Evolutionary conservation across 2,329 filamentous ascomycete species (phyloP).

Genomic region (Ciborinia camelliae): DNA sequence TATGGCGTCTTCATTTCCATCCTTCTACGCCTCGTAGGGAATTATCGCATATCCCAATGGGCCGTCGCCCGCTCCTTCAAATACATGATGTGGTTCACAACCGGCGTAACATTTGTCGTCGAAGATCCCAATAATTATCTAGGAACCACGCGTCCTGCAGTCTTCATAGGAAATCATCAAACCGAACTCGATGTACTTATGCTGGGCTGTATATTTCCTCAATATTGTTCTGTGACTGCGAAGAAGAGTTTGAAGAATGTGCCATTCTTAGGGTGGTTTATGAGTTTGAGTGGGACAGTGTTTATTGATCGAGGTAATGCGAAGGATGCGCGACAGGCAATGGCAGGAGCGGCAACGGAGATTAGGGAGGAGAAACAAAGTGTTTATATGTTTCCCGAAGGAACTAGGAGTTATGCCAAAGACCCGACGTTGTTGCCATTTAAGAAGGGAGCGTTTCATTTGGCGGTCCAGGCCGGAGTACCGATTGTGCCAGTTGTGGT

Average conservation of each 20-base stretch:
- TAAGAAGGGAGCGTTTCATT: slow-evolving; percentile 97
- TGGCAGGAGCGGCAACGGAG: slow-evolving; percentile 75
- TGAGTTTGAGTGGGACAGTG: slow-evolving; percentile 79
- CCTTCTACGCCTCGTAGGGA: slow-evolving; percentile 65
- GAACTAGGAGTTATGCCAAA: slow-evolving; percentile 83
- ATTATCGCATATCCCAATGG: slow-evolving; percentile 81
- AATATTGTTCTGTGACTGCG: slow-evolving; percentile 87
- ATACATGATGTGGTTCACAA: slow-evolving; percentile 68
- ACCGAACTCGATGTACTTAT: slow-evolving; percentile 92
- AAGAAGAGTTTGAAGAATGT: slow-evolving; percentile 77
- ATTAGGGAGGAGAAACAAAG: slow-evolving; percentile 71
- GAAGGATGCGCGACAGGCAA: slow-evolving; percentile 77
- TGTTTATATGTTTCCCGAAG: slow-evolving; percentile 88
- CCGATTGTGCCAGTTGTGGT: slow-evolving; percentile 84
- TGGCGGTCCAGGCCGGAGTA: slow-evolving; percentile 90
- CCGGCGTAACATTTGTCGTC: slow-evolving; percentile 75
- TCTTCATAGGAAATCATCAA: slow-evolving; percentile 95
- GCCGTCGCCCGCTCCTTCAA: slow-evolving; percentile 76
- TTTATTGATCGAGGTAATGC: slow-evolving; percentile 93
- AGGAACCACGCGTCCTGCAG: slow-evolving; percentile 66
- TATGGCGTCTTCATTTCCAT: slow-evolving; percentile 77
- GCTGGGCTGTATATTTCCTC: slow-evolving; percentile 84
- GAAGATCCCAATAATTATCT: slow-evolving; percentile 60
- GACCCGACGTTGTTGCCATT: slow-evolving; percentile 85
- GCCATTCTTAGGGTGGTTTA: slow-evolving; percentile 94